Evolutionary conservation across 257 asterid genomes (phyloP), one percentile per base, ranked within the genome.

Genomic region (Ocimum tenuiflorum): DNA sequence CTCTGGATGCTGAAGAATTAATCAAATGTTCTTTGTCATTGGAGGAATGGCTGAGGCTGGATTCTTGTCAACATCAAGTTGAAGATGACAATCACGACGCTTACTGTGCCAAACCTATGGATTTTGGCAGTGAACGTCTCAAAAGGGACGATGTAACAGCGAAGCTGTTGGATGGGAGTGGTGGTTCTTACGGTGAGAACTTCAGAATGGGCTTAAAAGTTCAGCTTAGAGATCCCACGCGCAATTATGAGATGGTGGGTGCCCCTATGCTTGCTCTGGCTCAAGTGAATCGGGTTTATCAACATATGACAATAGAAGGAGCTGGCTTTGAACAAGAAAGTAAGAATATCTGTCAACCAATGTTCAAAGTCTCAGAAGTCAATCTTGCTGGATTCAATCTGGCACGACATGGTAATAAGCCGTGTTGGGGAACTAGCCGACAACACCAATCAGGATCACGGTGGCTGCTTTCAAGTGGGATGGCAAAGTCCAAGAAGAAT

Each of bases 171-270:
- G 47, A 45, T 51, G 52, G 63, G 63, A 55, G 45, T 9, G 24
- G 61, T 65, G 75, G 79, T 54, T 60, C 67, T 70, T 74, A 54
- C 41, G 51, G 63, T 71, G 72, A 78, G 58, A 56, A 70, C 71
- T 77, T 89, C 70, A 79, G 60, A 1, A 74, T 88, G 75, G 83
- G 82, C 71, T 71, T 90, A 23, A 83, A 84, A 60, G 82, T 88
- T 80, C 96, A 84, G 80, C 96, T 90, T 58, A 81, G 96, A 81
- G 88, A 88, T 63, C 97, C 97, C 46, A 64, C 80, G 46, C 89
- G 91, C 42, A 75, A 86, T 70, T 78, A 73, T 49, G 92, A 88
- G 75, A 81, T 41, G 77, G 96, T 90, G 62, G 96, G 96, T 8
- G 49, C 71, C 64, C 56, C 87, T 1, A 84, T 90, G 92, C 90